Conservation (phyloP, 352 stramenopile species). For the Phytophthora melonis region DNA sequence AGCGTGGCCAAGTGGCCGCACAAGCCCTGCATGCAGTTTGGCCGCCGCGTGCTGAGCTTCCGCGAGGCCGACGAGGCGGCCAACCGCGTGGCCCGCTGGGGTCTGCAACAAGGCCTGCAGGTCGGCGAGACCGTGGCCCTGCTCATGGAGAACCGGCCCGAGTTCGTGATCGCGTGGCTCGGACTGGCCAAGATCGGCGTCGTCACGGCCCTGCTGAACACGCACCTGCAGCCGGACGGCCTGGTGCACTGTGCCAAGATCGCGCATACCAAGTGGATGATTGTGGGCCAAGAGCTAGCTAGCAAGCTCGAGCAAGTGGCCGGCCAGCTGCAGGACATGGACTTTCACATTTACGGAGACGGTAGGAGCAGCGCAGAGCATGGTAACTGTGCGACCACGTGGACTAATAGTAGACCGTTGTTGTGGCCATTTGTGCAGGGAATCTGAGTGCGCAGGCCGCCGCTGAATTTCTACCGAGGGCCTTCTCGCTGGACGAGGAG, state of each 20-base stretch:
- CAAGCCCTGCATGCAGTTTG: slow-evolving; percentile 72
- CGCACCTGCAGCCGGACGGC: slow-evolving; percentile 64
- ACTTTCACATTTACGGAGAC: slow-evolving; percentile 64
- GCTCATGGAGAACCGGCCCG: slow-evolving; percentile 88
- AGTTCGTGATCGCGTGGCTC: slow-evolving; percentile 87
- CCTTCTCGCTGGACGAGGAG: slow-evolving; percentile 56
- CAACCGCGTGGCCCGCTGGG: slow-evolving; percentile 85
- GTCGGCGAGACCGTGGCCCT: slow-evolving; percentile 78
- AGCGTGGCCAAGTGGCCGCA: slow-evolving; percentile 62
- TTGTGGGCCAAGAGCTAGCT: slow-evolving; percentile 77
- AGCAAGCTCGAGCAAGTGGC: slow-evolving; percentile 49
- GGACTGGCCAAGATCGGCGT: slow-evolving; percentile 87
- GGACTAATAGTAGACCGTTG: not conserved
- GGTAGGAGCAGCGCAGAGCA: slow-evolving; percentile 28
- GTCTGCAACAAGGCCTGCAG: slow-evolving; percentile 54
- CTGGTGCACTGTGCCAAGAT: slow-evolving; percentile 84
- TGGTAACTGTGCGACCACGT: not conserved
- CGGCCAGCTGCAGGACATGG: slow-evolving; percentile 45
- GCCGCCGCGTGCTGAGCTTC: slow-evolving; percentile 61
- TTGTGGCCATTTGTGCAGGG: slow-evolving; percentile 25
- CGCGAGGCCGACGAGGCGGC: slow-evolving; percentile 63
- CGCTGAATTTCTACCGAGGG: slow-evolving; percentile 39
- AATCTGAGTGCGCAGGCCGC: slow-evolving; percentile 21
- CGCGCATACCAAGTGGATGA: slow-evolving; percentile 63
- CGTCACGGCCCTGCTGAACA: slow-evolving; percentile 89